A percentile compares a stretch with the other conserved stretches of the same genome.
Conservation (phyloP, 768 basidiomycete genomes). For the Mycena pura region DNA sequence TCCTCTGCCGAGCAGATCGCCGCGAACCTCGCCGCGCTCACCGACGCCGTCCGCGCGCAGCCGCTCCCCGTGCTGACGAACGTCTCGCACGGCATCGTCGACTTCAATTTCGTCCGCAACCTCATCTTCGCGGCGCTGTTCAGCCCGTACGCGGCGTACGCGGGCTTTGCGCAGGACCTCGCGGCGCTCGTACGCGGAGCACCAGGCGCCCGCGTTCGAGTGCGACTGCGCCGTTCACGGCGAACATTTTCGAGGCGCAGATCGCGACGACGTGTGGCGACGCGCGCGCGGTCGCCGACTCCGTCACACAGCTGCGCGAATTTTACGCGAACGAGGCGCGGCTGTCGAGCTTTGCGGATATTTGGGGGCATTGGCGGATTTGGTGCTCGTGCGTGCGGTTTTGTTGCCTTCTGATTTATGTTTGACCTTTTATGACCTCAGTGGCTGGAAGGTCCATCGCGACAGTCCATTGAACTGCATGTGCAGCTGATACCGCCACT, state of each 20-base stretch:
- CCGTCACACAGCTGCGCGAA: neutral
- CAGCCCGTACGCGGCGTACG: neutral
- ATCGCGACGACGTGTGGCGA: constrained; percentile 1
- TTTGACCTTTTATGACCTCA: neutral
- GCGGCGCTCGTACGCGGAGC: neutral
- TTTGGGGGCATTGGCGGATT: neutral
- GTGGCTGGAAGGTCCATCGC: constrained; percentile 24
- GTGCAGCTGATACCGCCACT: neutral
- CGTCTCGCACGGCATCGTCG: constrained; percentile 1
- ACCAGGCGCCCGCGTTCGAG: neutral
- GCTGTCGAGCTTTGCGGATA: constrained; percentile 10
- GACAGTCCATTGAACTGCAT: neutral
- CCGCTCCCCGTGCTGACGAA: constrained; percentile 4
- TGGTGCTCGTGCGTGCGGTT: constrained; percentile 12
- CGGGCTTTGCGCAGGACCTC: neutral
- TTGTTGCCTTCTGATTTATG: neutral
- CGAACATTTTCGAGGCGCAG: neutral
- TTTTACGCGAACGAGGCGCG: neutral
- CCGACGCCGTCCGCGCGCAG: neutral
- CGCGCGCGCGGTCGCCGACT: neutral
- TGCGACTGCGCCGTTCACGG: neutral
- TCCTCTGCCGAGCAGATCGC: neutral
- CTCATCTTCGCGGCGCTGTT: constrained; percentile 2
- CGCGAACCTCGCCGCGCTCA: neutral
- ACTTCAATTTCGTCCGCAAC: constrained; percentile 2